Evolutionary conservation across 306 rosid species (phyloP), one percentile per base, ranked within the genome.

Genomic region (Canavalia ensiformis): DNA sequence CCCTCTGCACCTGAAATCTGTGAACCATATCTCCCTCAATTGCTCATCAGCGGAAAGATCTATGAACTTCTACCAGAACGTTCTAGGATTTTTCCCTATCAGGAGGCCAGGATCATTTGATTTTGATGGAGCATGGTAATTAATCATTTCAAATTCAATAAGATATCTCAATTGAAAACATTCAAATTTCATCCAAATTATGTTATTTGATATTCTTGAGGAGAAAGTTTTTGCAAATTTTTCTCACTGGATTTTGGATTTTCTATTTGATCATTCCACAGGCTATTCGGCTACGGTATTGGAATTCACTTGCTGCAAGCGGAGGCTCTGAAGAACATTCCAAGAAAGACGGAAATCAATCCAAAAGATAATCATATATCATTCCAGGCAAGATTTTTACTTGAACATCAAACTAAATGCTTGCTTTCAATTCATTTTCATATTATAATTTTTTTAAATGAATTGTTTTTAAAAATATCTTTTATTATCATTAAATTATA

Each of bases 281-380:
- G 98, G 99, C 74, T 95, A 65, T 95, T 90, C 66, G 98, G 96
- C 3, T 88, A 51, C 66, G 99, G 99, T 11, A 93, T 95, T 74
- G 99, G 99, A 84, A 86, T 95, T 12, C 99, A 95, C 86, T 81
- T 95, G 70, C 77, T 95, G 75, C 97, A 86, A 71, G 88, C 94
- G 3, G 94, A 90, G 83, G 64, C 85, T 1, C 93, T 89, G 0
- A 87, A 87, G 8, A 89, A 52, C 1, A 60, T 88, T 77, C 84
- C 91, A 1, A 91, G 67, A 85, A 95, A 93, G 84, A 75, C 78
- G 0, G 86, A 84, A 72, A 95, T 95, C 41, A 95, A 95, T 86
- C 99, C 99, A 7, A 95, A 95, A 83, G 99, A 95, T 68, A 95
- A 86, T 86, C 99, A 95, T 13, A 87, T 95, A 34, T 95, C 99